Evolutionary conservation across 768 basidiomycete species (phyloP).

Genomic region (Paxillus ammoniavirescens): DNA sequence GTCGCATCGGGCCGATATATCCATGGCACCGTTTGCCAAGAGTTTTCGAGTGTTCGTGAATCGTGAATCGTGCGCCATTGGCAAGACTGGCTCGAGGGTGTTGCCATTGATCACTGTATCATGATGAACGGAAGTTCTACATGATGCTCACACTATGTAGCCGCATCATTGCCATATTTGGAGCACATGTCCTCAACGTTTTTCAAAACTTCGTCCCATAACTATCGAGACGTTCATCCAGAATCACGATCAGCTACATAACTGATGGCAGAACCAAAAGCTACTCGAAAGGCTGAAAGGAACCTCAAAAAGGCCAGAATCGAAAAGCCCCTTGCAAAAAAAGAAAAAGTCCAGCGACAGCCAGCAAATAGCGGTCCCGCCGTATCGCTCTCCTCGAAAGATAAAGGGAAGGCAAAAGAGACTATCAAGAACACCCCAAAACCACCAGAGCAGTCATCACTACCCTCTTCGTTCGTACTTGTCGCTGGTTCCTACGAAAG

Average conservation of each 20-base stretch:
- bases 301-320: constrained; percentile 24
- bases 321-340: constrained; percentile 13
- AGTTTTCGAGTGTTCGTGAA: too few relatives aligned
- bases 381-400: constrained; percentile 21
- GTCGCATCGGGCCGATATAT: too few relatives aligned
- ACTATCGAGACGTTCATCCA: too few relatives aligned
- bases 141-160: too few relatives aligned
- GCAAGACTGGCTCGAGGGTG: too few relatives aligned
- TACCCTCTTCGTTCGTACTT: constrained; percentile 74
- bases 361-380: not conserved
- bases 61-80: too few relatives aligned
- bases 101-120: too few relatives aligned
- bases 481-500: constrained; percentile 96
- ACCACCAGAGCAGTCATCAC: constrained; percentile 10
- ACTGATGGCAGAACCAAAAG: constrained; percentile 16
- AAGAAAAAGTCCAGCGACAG: constrained; percentile 1
- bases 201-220: not conserved
- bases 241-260: not conserved
- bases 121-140: too few relatives aligned
- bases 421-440: not conserved
- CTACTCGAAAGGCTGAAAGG: constrained; percentile 20
- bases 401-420: constrained; percentile 28
- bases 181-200: not conserved
- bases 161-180: too few relatives aligned
- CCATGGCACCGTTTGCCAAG: too few relatives aligned